phyloP scores from a whole-genome alignment of 2,329 filamentous ascomycete species.

The Dactylella cylindrospora region DNA sequence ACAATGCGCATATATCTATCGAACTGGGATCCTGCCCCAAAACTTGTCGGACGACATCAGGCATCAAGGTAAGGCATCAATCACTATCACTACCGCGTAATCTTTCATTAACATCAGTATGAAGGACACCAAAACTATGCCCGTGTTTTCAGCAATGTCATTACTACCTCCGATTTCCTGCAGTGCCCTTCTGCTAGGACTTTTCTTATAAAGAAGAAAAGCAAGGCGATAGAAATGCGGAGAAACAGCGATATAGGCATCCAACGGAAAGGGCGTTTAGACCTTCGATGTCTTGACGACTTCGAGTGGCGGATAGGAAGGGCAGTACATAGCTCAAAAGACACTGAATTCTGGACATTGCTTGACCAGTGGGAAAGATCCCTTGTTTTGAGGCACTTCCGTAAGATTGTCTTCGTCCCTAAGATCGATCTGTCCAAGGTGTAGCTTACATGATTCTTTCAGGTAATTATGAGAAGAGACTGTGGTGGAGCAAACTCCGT shows the following conservation, averaged over 20 bases:
- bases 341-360: constrained; percentile 1
- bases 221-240: neutral
- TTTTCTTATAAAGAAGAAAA: neutral
- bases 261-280: neutral
- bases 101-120: neutral
- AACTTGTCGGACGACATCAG: neutral
- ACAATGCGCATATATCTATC: neutral
- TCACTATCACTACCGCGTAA: no score
- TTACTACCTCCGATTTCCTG: constrained; percentile 1
- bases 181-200: neutral
- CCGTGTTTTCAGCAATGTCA: constrained; percentile 2
- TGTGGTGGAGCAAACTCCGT: constrained; percentile 1
- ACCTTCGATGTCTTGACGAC: constrained; percentile 7
- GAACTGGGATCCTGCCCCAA: neutral
- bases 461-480: neutral
- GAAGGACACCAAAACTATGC: neutral
- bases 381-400: neutral
- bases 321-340: neutral
- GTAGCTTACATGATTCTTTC: neutral
- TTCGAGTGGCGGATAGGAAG: neutral
- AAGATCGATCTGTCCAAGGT: no score
- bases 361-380: neutral
- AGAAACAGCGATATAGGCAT: neutral
- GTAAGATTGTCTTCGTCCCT: no score
- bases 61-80: neutral